Percentiles rank a stretch among this genome's conserved stretches.
phyloP scores from a whole-genome alignment of 2,329 filamentous ascomycete genomes.

The Colletotrichum sojae region DNA sequence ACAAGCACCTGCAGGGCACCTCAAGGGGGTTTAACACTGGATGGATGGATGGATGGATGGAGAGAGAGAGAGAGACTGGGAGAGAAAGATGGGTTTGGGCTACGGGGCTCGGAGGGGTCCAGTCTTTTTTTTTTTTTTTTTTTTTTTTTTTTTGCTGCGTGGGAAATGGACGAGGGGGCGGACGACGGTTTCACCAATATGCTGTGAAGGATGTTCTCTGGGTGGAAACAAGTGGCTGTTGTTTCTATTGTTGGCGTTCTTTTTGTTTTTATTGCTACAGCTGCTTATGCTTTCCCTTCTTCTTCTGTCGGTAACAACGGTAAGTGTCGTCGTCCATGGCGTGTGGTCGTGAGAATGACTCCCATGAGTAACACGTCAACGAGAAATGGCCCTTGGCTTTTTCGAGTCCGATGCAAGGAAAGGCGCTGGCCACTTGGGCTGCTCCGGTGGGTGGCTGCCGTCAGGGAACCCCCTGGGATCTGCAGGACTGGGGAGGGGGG shows the following conservation, averaged over 20 bases:
- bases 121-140: neutral
- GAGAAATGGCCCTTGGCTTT: too few relatives aligned
- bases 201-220: neutral
- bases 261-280: neutral
- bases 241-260: neutral
- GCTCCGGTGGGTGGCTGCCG: slow-evolving; percentile 19
- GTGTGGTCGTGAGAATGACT: too few relatives aligned
- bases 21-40: slow-evolving; percentile 1
- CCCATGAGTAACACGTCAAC: too few relatives aligned
- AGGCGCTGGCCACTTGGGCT: slow-evolving; percentile 17
- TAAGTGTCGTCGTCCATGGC: too few relatives aligned
- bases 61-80: too few relatives aligned
- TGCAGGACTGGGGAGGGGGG: slow-evolving; percentile 36
- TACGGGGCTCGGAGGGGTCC: slow-evolving; percentile 22
- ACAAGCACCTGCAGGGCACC: slow-evolving; percentile 36
- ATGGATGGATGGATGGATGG: too few relatives aligned
- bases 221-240: neutral
- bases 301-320: too few relatives aligned
- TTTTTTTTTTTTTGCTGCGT: slow-evolving; percentile 1
- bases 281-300: neutral
- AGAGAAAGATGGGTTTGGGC: too few relatives aligned
- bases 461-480: slow-evolving; percentile 39
- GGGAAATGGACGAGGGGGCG: slow-evolving; percentile 19
- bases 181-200: slow-evolving; percentile 34
- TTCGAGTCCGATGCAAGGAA: neutral